Evolutionary conservation across 352 stramenopile species (phyloP).

Genomic region (Globisporangium cylindrosporum): DNA sequence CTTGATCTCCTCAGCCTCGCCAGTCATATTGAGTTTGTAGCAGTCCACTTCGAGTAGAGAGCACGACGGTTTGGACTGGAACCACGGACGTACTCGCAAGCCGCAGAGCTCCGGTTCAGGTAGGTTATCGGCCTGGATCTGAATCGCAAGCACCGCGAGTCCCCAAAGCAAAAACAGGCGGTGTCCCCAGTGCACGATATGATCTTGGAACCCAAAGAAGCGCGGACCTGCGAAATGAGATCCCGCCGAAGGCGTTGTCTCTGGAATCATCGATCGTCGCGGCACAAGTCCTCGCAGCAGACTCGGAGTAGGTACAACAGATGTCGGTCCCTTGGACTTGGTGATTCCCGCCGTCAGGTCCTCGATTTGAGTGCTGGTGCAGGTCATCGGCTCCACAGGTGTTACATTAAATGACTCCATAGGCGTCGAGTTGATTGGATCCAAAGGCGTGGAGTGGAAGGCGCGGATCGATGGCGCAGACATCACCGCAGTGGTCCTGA

Average conservation of each 20-base stretch:
- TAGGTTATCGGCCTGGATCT: conserved; percentile 13
- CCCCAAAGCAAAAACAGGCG: conserved; percentile 13
- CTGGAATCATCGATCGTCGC: background rate
- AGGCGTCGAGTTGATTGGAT: background rate
- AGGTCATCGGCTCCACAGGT: background rate
- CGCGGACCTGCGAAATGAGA: background rate
- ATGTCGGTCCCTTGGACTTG: background rate
- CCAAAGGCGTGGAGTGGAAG: background rate
- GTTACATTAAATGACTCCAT: background rate
- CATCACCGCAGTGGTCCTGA: background rate
- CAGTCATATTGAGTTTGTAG: conserved; percentile 15
- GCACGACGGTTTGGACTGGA: conserved; percentile 16
- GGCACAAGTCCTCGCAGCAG: background rate
- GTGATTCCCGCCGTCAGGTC: background rate
- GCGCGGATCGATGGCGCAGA: background rate
- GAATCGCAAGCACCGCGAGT: background rate
- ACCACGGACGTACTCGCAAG: conserved; percentile 12
- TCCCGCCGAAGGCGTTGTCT: background rate
- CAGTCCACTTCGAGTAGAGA: conserved; percentile 14
- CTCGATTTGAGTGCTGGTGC: background rate
- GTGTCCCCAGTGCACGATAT: conserved; percentile 12
- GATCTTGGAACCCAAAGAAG: conserved; percentile 13
- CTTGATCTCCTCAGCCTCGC: conserved; percentile 12
- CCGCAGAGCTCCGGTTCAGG: conserved; percentile 8
- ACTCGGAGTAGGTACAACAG: background rate